A percentile compares a stretch with the other conserved stretches of the same genome.
Evolutionary conservation across 225 moss, liverwort and hornwort genomes (phyloP).

Genomic region (Polytrichum formosum): DNA sequence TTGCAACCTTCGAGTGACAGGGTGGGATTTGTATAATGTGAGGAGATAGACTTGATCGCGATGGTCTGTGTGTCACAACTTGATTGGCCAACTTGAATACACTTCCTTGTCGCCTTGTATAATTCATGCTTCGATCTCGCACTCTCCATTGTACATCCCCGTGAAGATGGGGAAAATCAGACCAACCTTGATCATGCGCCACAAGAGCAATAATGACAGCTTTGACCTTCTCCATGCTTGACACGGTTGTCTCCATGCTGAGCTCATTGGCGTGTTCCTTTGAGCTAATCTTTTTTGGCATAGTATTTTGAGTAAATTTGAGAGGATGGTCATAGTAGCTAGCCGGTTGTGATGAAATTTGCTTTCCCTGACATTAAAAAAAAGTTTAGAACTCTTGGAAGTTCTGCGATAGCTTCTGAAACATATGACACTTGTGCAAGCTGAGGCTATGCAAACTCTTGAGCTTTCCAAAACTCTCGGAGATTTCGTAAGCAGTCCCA

Average conservation of each 20-base stretch:
- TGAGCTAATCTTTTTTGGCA: slow-evolving; percentile 16
- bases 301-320: slow-evolving; percentile 19
- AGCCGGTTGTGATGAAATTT: slow-evolving; percentile 7
- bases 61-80: slow-evolving; percentile 20
- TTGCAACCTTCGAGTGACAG: slow-evolving; percentile 9
- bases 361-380: too few relatives aligned
- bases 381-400: background rate
- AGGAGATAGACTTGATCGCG: slow-evolving; percentile 30
- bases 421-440: background rate
- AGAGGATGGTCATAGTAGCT: slow-evolving; percentile 31
- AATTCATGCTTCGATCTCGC: slow-evolving; percentile 19
- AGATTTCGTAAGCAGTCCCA: background rate
- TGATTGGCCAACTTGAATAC: slow-evolving; percentile 5
- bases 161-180: background rate
- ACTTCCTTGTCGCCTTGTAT: slow-evolving; percentile 7
- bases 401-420: background rate
- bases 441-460: background rate
- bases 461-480: background rate
- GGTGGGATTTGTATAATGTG: slow-evolving; percentile 21
- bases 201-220: slow-evolving; percentile 22
- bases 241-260: slow-evolving; percentile 22
- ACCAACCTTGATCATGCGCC: slow-evolving; percentile 37
- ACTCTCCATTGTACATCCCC: slow-evolving; percentile 15
- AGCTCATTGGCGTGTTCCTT: slow-evolving; percentile 7
- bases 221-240: slow-evolving; percentile 2